Percentiles rank a stretch among this genome's conserved stretches.
These are phyloP conservation scores for Didymella keratinophila DNA, from an alignment of 2,329 filamentous ascomycete genomes.

Conservation along the genomic window DNA sequence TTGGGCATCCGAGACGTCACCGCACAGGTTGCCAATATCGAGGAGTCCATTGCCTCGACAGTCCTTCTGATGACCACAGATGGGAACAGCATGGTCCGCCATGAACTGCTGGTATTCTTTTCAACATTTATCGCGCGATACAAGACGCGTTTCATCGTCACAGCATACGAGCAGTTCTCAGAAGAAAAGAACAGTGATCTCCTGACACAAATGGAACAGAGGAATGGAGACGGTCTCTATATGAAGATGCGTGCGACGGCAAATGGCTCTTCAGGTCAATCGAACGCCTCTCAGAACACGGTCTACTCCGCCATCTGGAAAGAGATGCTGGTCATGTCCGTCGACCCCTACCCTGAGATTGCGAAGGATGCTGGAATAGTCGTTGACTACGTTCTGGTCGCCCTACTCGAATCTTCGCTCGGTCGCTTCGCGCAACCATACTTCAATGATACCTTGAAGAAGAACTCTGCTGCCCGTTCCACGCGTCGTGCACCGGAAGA, in stretches of 20 bases:
- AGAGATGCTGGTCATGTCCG: slow-evolving; percentile 85
- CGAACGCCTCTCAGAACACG: slow-evolving; percentile 74
- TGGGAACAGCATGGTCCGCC: slow-evolving; percentile 91
- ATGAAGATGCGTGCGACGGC: slow-evolving; percentile 39
- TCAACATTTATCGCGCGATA: slow-evolving; percentile 91
- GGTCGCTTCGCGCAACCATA: slow-evolving; percentile 73
- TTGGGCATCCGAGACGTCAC: slow-evolving; percentile 92
- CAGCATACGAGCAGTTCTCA: slow-evolving; percentile 86
- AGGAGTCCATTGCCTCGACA: slow-evolving; percentile 88
- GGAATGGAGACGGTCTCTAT: slow-evolving; percentile 38
- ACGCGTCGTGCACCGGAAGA: slow-evolving; percentile 47
- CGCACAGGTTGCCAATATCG: slow-evolving; percentile 86
- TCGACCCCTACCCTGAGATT: slow-evolving; percentile 94
- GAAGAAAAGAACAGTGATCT: slow-evolving; percentile 69
- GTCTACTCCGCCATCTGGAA: slow-evolving; percentile 96
- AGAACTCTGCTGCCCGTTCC: slow-evolving; percentile 56
- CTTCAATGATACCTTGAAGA: slow-evolving; percentile 72
- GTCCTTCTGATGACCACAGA: slow-evolving; percentile 92
- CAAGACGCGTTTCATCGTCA: slow-evolving; percentile 89
- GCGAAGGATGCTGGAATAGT: slow-evolving; percentile 84
- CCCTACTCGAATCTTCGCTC: slow-evolving; percentile 78
- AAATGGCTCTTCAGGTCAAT: slow-evolving; percentile 17
- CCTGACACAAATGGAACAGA: slow-evolving; percentile 32
- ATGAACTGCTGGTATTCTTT: slow-evolving; percentile 91
- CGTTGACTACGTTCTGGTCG: slow-evolving; percentile 83